These are phyloP conservation scores for Apiotrichum mycotoxinovorans DNA, from an alignment of 1,284 basidiomycete genomes.

Conservation along the genomic window DNA sequence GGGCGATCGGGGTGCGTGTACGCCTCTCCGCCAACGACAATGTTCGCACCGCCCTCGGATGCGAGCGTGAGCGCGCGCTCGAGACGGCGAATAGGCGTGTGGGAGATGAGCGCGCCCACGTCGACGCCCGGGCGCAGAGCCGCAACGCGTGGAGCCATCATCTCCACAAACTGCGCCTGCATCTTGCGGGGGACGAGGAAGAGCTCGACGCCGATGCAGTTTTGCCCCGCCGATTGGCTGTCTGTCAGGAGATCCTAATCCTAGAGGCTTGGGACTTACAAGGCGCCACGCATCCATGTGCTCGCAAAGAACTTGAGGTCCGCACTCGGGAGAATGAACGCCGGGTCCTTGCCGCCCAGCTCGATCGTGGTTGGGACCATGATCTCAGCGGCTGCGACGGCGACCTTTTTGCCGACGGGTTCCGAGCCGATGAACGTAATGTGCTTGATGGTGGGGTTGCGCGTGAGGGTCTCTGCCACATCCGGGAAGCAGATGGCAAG, in stretches of 20 bases:
- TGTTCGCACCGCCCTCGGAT: conserved; percentile 61
- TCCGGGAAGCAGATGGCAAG: conserved; percentile 85
- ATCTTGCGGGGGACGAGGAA: conserved; percentile 58
- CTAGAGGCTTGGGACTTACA: conserved; percentile 58
- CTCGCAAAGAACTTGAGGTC: conserved; percentile 53
- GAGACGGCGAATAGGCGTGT: conserved; percentile 61
- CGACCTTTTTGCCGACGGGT: conserved; percentile 76
- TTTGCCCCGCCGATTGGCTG: conserved; percentile 64
- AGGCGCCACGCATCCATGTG: conserved; percentile 75
- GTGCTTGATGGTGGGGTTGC: conserved; percentile 69
- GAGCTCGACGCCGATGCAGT: conserved; percentile 94
- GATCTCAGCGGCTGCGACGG: conserved; percentile 73
- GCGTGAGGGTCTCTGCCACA: conserved; percentile 75
- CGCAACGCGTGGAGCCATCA: conserved; percentile 61
- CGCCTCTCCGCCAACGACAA: conserved; percentile 64
- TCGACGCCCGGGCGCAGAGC: conserved; percentile 62
- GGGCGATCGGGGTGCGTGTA: conserved; percentile 64
- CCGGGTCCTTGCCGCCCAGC: conserved; percentile 65
- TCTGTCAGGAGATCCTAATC: background rate
- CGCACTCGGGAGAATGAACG: conserved; percentile 53
- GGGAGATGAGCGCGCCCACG: conserved; percentile 54
- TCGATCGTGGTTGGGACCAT: conserved; percentile 87
- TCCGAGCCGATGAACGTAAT: conserved; percentile 85
- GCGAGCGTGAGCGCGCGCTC: conserved; percentile 70
- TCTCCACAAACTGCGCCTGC: conserved; percentile 61